These are phyloP conservation scores for Silene coronaria DNA, from an alignment of 179 eudicot genomes.

Conservation along the genomic window DNA sequence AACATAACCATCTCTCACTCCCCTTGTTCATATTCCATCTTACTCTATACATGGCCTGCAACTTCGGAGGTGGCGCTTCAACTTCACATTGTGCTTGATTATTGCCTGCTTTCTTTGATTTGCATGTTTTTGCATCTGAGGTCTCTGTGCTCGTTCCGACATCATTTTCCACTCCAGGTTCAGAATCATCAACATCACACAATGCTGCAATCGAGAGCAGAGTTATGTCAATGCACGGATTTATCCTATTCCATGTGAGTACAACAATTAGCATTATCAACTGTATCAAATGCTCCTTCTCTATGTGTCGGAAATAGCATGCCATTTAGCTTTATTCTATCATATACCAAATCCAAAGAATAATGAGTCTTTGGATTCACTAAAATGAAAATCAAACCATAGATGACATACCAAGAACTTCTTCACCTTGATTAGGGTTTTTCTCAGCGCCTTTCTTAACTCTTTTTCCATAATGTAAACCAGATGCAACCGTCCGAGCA, in stretches of 20 bases:
- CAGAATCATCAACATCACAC: slow-evolving; percentile 39
- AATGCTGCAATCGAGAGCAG: slow-evolving; percentile 33
- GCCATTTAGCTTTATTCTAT: background rate
- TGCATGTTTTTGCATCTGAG: slow-evolving; percentile 22
- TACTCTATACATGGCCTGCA: slow-evolving; percentile 65
- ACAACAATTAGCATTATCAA: background rate
- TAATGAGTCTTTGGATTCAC: background rate
- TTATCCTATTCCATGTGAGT: too few species aligned
- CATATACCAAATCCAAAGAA: background rate
- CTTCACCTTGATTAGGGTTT: slow-evolving; percentile 31
- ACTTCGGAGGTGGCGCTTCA: slow-evolving; percentile 54
- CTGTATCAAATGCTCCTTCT: background rate
- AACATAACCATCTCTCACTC: slow-evolving; percentile 83
- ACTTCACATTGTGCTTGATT: slow-evolving; percentile 25
- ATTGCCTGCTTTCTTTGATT: slow-evolving; percentile 19
- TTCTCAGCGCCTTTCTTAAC: slow-evolving; percentile 32
- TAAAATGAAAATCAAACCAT: background rate
- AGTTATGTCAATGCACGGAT: background rate
- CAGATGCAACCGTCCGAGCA: slow-evolving; percentile 35
- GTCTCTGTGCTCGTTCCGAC: slow-evolving; percentile 16
- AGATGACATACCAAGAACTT: slow-evolving; percentile 32
- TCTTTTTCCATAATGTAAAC: slow-evolving; percentile 42
- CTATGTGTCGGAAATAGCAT: too few species aligned
- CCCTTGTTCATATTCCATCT: slow-evolving; percentile 95
- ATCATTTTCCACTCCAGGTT: slow-evolving; percentile 22